phyloP scores from a whole-genome alignment of 352 stramenopile genomes.

The Peronospora belbahrii region DNA sequence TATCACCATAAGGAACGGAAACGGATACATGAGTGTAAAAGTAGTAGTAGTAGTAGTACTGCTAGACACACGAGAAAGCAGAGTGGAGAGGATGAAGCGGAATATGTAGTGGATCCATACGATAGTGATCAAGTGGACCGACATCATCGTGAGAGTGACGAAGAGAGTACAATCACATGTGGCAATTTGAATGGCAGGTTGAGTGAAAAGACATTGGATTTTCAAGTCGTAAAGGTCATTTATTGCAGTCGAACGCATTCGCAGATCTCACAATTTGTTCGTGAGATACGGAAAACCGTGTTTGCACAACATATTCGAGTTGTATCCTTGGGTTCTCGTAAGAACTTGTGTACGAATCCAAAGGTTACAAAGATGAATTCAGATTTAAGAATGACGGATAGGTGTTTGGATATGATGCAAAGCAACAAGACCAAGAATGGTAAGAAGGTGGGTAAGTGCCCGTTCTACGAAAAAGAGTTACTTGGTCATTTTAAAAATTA shows the following conservation, averaged over 20 bases:
- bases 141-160: conserved; percentile 28
- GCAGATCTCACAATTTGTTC: conserved; percentile 85
- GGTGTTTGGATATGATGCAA: conserved; percentile 83
- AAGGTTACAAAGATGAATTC: conserved; percentile 55
- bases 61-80: conserved; percentile 8
- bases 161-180: conserved; percentile 13
- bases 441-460: conserved; percentile 60
- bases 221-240: conserved; percentile 75
- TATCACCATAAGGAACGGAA: conserved; percentile 66
- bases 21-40: conserved; percentile 12
- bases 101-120: conserved; percentile 71
- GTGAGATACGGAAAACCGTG: conserved; percentile 77
- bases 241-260: conserved; percentile 89
- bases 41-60: no score
- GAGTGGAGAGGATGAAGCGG: conserved; percentile 26
- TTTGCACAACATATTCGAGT: conserved; percentile 69
- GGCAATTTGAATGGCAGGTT: not conserved
- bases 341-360: conserved; percentile 78
- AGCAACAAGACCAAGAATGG: conserved; percentile 42
- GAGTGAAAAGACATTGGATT: conserved; percentile 22
- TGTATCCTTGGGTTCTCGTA: conserved; percentile 75
- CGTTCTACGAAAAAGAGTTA: conserved; percentile 76
- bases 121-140: conserved; percentile 44
- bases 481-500: conserved; percentile 71
- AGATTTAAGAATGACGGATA: conserved; percentile 77